phyloP scores from a whole-genome alignment of 202 grass and related monocot species.

The Brachypodium distachyon region DNA sequence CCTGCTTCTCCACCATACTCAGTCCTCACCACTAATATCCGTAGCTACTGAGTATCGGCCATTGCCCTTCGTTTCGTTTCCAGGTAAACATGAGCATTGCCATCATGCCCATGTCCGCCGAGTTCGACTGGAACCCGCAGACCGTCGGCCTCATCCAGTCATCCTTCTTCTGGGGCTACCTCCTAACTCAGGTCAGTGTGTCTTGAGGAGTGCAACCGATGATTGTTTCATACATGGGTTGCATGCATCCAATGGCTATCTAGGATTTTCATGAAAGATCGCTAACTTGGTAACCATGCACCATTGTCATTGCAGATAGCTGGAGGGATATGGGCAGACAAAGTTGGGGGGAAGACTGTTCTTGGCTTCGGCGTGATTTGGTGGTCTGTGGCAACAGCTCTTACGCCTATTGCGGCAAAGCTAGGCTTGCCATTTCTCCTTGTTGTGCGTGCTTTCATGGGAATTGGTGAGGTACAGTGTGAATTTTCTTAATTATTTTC shows the following conservation, averaged over 20 bases:
- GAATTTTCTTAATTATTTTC: background rate
- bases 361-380: slow-evolving; percentile 86
- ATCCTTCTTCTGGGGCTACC: slow-evolving; percentile 99
- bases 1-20: background rate
- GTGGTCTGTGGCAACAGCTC: slow-evolving; percentile 91
- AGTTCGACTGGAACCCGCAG: slow-evolving; percentile 79
- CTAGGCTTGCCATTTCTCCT: slow-evolving; percentile 89
- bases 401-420: slow-evolving; percentile 80
- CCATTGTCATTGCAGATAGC: slow-evolving; percentile 50
- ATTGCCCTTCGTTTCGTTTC: background rate
- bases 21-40: background rate
- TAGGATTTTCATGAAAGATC: background rate
- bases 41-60: background rate
- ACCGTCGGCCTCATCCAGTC: slow-evolving; percentile 90
- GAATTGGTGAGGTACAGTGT: slow-evolving; percentile 74
- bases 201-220: background rate
- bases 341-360: slow-evolving; percentile 85
- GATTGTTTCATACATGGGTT: background rate
- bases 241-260: background rate
- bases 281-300: background rate
- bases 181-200: slow-evolving; percentile 74
- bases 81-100: slow-evolving; percentile 99
- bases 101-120: slow-evolving; percentile 87
- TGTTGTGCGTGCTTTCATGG: slow-evolving; percentile 87
- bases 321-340: slow-evolving; percentile 98